Conservation (phyloP, 345 rosid species). For the Populus tremula region DNA sequence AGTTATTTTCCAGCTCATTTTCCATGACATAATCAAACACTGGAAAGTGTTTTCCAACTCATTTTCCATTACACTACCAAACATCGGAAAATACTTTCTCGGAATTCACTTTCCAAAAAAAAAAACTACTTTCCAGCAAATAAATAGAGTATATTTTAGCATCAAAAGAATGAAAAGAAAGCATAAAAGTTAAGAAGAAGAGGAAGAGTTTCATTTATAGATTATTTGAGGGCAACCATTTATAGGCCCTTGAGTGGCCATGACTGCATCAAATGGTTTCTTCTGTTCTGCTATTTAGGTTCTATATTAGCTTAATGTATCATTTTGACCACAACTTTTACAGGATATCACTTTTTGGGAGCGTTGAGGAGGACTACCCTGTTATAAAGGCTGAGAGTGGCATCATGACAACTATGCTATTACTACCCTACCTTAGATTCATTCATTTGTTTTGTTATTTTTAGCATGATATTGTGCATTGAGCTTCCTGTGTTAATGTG, state of each 20-base stretch:
- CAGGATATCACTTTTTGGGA: conserved; percentile 23
- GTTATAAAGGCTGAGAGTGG: not conserved
- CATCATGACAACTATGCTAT: not conserved
- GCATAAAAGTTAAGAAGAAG: not conserved
- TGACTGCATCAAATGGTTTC: not conserved
- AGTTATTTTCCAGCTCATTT: no score
- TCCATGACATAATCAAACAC: no score
- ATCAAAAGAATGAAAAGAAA: no score
- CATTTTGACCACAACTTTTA: conserved; percentile 2
- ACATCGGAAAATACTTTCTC: no score
- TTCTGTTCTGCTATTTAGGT: not conserved
- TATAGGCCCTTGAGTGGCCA: not conserved
- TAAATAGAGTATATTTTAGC: no score
- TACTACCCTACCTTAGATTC: not conserved
- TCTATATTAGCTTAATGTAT: not conserved
- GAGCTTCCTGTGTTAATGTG: conserved; percentile 11
- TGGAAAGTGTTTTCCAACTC: no score
- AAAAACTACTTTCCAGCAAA: no score
- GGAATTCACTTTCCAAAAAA: no score
- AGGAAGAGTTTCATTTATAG: not conserved
- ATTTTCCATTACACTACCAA: no score
- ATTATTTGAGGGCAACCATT: not conserved
- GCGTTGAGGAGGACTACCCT: conserved; percentile 11
- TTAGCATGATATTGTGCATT: conserved; percentile 16
- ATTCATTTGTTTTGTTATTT: conserved; percentile 14